phyloP scores from a whole-genome alignment of 1,139 yeast species.

The Nakaseomyces bracarensis region DNA sequence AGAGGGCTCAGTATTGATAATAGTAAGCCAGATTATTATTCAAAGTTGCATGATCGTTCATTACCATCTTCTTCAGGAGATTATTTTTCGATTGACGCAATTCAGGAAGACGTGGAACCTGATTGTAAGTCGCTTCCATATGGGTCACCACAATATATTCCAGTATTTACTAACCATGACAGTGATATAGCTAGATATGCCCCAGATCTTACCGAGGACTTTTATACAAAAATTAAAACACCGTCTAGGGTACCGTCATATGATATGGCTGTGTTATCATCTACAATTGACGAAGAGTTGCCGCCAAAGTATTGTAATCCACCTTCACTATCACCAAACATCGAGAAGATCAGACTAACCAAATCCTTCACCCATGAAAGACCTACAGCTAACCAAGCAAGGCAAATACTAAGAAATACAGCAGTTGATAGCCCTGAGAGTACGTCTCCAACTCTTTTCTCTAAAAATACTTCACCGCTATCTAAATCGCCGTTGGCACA shows the following conservation, averaged over 20 bases:
- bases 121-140: no score
- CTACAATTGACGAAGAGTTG: conserved; percentile 1
- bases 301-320: neutral
- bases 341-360: neutral
- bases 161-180: neutral
- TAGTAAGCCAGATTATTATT: neutral
- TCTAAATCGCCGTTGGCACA: neutral
- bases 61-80: conserved; percentile 4
- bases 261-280: conserved; percentile 2
- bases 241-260: conserved; percentile 3
- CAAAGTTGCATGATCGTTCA: neutral
- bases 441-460: neutral
- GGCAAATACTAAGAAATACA: neutral
- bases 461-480: neutral
- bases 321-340: neutral
- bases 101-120: neutral
- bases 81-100: neutral
- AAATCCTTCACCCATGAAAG: neutral
- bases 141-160: neutral
- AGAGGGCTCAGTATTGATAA: neutral
- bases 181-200: neutral
- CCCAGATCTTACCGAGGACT: neutral
- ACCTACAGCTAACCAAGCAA: neutral
- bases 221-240: neutral
- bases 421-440: neutral